These are phyloP conservation scores for Xerophyta viscosa DNA, from an alignment of 106 monocot genomes.

Conservation along the genomic window DNA sequence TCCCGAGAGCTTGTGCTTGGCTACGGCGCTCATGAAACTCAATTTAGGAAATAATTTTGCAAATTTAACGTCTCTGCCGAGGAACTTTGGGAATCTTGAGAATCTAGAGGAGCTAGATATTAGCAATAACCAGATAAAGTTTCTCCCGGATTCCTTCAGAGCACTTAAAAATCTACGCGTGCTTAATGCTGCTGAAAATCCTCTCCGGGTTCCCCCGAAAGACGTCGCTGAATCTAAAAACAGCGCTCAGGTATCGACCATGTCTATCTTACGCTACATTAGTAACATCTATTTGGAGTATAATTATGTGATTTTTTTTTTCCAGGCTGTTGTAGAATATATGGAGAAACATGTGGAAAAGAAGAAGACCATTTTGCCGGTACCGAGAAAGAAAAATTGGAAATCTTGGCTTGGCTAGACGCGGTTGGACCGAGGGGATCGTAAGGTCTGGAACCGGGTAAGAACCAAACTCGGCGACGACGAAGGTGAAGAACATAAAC, in stretches of 20 bases:
- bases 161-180: conserved; percentile 30
- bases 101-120: conserved; percentile 47
- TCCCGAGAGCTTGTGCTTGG: conserved; percentile 49
- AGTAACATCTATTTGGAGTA: not conserved
- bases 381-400: no score
- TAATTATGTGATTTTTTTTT: not conserved
- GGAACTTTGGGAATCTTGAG: conserved; percentile 46
- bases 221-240: conserved; percentile 19
- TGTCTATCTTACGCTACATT: not conserved
- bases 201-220: conserved; percentile 45
- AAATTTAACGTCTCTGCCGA: conserved; percentile 31
- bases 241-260: conserved; percentile 34
- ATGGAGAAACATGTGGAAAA: conserved; percentile 36
- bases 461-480: no score
- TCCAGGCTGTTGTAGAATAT: conserved; percentile 39
- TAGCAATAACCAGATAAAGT: conserved; percentile 50
- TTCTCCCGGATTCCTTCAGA: conserved; percentile 43
- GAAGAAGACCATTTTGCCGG: no score
- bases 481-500: no score
- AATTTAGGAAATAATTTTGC: conserved; percentile 57
- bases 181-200: conserved; percentile 41
- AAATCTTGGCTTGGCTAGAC: no score
- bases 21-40: conserved; percentile 30
- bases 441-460: no score
- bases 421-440: no score